A percentile compares a stretch with the other conserved stretches of the same genome.
Conservation (phyloP, 129 eudicot species). For the Apium graveolens region DNA sequence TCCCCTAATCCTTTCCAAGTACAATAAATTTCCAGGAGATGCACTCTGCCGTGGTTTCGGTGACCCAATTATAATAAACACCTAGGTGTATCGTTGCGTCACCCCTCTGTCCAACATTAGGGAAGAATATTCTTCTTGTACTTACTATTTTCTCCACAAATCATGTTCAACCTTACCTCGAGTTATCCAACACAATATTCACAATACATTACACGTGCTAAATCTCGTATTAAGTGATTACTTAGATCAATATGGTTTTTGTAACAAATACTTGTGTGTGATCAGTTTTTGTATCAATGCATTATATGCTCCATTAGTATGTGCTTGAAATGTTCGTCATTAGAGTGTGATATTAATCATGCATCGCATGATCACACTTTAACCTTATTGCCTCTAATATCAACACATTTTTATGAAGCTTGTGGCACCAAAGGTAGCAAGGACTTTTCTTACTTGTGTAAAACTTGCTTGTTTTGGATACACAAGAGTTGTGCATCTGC, state of each 20-base stretch:
- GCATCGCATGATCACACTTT: background rate
- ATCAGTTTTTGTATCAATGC: background rate
- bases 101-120: background rate
- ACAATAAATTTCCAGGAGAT: too few relatives aligned
- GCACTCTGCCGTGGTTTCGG: too few relatives aligned
- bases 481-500: background rate
- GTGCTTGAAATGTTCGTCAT: background rate
- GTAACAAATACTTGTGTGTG: too few relatives aligned
- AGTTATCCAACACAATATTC: background rate
- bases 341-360: background rate
- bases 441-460: background rate
- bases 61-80: too few relatives aligned
- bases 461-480: conserved; percentile 1
- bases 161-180: background rate
- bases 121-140: too few relatives aligned
- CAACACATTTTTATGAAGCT: too few relatives aligned
- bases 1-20: too few relatives aligned
- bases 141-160: background rate
- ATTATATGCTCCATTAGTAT: background rate
- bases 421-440: background rate
- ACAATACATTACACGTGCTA: too few relatives aligned
- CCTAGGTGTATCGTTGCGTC: background rate
- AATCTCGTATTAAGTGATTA: too few relatives aligned
- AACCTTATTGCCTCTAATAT: too few relatives aligned
- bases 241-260: too few relatives aligned